Evolutionary conservation across 257 asterid species (phyloP).

Genomic region (Solanum virginianum): DNA sequence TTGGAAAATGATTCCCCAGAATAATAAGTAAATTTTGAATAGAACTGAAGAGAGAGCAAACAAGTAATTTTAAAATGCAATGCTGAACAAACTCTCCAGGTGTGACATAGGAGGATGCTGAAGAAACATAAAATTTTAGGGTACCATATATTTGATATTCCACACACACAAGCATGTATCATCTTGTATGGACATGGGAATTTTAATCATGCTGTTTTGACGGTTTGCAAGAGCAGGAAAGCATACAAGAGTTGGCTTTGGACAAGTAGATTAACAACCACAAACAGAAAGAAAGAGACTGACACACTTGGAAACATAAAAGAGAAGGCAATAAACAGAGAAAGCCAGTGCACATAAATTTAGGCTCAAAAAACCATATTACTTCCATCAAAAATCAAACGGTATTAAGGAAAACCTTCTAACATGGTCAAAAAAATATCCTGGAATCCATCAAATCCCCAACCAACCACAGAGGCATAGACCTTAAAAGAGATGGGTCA

Average conservation of each 20-base stretch:
- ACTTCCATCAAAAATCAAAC: not conserved
- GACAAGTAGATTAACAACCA: not conserved
- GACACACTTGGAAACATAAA: not conserved
- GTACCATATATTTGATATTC: not conserved
- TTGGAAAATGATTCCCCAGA: not conserved
- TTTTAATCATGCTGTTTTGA: not conserved
- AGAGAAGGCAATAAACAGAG: not conserved
- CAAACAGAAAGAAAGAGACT: not conserved
- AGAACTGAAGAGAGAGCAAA: not conserved
- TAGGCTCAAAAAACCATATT: not conserved
- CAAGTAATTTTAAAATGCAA: not conserved
- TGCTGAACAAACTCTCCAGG: not conserved
- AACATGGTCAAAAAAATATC: not conserved
- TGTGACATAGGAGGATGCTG: not conserved
- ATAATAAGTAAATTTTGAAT: too few relatives aligned
- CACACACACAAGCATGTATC: not conserved
- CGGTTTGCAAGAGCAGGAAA: not conserved
- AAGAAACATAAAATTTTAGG: not conserved
- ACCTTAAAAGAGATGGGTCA: not conserved
- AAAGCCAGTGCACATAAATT: not conserved
- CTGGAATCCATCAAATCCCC: not conserved
- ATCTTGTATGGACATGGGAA: not conserved
- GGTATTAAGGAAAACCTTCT: not conserved
- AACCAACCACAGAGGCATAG: not conserved
- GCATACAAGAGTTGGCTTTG: not conserved